Conservation (phyloP, 768 basidiomycete species). For the Hericium rajendrae region DNA sequence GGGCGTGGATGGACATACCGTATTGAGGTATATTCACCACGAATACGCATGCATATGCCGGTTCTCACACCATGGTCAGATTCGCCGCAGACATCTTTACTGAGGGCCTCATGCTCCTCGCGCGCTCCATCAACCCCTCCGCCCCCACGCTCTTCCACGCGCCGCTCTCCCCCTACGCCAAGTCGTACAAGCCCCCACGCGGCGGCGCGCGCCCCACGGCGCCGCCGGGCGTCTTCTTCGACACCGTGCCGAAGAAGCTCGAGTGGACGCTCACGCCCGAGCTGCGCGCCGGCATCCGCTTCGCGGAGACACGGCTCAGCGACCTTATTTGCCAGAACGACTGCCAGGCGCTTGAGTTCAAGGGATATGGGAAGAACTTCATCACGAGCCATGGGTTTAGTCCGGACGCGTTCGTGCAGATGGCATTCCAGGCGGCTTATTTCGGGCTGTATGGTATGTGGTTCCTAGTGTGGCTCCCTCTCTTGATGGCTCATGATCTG, state of each 20-base stretch:
- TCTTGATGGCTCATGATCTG: not conserved
- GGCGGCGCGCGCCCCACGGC: conserved; percentile 7
- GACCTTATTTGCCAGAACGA: conserved; percentile 99
- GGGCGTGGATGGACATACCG: conserved; percentile 95
- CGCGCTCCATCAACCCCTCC: conserved; percentile 90
- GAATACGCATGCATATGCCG: not conserved
- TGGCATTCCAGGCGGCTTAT: conserved; percentile 97
- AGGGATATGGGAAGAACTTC: conserved; percentile 86
- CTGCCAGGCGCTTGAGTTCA: conserved; percentile 90
- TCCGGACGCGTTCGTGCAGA: conserved; percentile 98
- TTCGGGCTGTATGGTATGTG: conserved; percentile 76
- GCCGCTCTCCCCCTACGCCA: conserved; percentile 72
- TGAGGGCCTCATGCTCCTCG: conserved; percentile 95
- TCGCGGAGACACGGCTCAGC: conserved; percentile 88
- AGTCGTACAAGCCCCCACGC: conserved; percentile 53
- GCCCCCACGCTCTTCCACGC: conserved; percentile 94
- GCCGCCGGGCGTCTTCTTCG: conserved; percentile 39
- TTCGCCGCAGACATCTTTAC: conserved; percentile 92
- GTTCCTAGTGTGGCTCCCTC: too few species aligned
- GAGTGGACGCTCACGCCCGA: conserved; percentile 88
- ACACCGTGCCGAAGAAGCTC: conserved; percentile 89
- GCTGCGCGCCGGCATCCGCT: conserved; percentile 77
- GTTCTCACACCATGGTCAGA: conserved; percentile 22
- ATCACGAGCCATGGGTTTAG: conserved; percentile 92
- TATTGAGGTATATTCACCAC: conserved; percentile 47